A percentile compares a stretch with the other conserved stretches of the same genome.
Evolutionary conservation across 805 yeast genomes (phyloP).

Genomic region (Candida anglica): DNA sequence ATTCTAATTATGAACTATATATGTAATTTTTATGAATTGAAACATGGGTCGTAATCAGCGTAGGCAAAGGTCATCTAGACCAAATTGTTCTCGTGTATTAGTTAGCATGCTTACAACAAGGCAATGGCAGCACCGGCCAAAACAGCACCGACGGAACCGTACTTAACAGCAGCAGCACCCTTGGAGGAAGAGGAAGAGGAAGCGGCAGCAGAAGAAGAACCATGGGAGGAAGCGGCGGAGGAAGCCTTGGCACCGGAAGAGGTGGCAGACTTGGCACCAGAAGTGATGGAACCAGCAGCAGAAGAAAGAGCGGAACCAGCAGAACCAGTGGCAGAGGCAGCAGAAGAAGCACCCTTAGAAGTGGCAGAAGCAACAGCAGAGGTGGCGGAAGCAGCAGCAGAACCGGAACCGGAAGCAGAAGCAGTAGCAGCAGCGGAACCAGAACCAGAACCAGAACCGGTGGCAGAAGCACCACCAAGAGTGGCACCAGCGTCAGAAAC

Average conservation of each 20-base stretch:
- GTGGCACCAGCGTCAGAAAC: conserved; percentile 10
- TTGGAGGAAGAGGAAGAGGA: conserved; percentile 3
- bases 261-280: conserved; percentile 4
- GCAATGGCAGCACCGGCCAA: conserved; percentile 33
- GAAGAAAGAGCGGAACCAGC: conserved; percentile 7
- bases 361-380: conserved; percentile 3
- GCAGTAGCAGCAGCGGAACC: conserved; percentile 6
- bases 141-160: conserved; percentile 27
- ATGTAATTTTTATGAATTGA: neutral
- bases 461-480: conserved; percentile 6
- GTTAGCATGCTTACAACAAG: no score
- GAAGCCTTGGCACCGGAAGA: conserved; percentile 5
- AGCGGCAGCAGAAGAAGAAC: conserved; percentile 1
- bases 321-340: conserved; percentile 5
- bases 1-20: neutral
- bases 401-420: conserved; percentile 4
- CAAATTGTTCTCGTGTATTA: no score
- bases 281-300: conserved; percentile 5
- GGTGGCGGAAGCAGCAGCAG: conserved; percentile 3
- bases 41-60: no score
- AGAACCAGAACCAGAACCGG: conserved; percentile 5
- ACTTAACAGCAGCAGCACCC: conserved; percentile 3
- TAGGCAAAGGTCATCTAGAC: no score
- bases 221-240: conserved; percentile 4
- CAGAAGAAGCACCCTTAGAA: conserved; percentile 2